phyloP scores from a whole-genome alignment of 305 asterid species.

The Solanum hybrid region DNA sequence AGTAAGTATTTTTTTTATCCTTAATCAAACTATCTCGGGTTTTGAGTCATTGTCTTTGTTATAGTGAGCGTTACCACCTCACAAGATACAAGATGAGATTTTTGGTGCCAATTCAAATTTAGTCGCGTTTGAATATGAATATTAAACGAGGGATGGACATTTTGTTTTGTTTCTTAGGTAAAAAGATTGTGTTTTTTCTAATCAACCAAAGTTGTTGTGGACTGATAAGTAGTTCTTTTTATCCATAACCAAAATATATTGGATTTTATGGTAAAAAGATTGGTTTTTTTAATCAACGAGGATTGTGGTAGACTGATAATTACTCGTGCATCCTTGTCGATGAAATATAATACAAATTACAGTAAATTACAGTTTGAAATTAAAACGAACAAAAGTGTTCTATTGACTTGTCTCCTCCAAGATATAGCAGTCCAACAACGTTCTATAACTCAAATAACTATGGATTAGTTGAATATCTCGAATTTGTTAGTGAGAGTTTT shows the following conservation, averaged over 20 bases:
- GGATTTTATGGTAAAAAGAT: background rate
- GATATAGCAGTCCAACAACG: accelerated
- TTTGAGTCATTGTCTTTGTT: accelerated
- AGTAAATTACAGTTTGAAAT: no score
- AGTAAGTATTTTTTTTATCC: background rate
- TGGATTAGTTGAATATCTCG: background rate
- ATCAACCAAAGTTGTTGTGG: background rate
- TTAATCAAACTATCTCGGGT: no score
- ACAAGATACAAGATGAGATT: no score
- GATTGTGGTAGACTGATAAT: background rate
- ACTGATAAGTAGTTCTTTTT: background rate
- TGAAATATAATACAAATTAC: background rate
- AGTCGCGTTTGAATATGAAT: accelerated
- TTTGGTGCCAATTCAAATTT: no score
- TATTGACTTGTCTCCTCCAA: background rate
- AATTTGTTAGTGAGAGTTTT: accelerated
- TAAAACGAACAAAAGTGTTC: background rate
- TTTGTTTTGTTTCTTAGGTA: background rate
- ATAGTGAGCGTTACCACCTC: background rate
- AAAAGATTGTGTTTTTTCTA: background rate
- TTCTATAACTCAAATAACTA: background rate
- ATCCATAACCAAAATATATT: background rate
- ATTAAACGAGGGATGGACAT: accelerated
- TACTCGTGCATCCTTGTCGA: background rate
- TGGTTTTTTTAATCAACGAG: background rate